Conservation (phyloP, 805 yeast genomes). For the Nakazawaea ernobii region DNA sequence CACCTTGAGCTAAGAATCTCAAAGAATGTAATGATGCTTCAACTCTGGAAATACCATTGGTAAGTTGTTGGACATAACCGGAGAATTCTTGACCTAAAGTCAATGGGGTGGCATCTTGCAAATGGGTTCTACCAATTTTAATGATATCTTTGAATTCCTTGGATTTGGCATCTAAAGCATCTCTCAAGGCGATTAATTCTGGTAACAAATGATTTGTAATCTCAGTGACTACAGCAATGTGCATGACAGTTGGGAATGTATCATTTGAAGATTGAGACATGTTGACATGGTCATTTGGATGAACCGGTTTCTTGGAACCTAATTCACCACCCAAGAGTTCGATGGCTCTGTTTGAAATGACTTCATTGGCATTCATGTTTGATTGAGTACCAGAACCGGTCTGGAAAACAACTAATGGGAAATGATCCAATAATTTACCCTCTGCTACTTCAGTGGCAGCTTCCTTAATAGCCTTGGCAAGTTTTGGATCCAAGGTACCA, state of each 20-base stretch:
- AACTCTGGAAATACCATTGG: conserved; percentile 85
- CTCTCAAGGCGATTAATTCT: conserved; percentile 69
- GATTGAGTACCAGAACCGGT: conserved; percentile 99
- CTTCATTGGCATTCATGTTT: conserved; percentile 99
- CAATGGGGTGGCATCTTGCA: conserved; percentile 98
- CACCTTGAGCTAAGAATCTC: conserved; percentile 92
- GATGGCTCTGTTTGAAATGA: conserved; percentile 96
- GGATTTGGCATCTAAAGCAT: conserved; percentile 69
- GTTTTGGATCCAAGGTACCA: conserved; percentile 75
- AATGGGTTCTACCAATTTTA: conserved; percentile 98
- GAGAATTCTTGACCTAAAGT: conserved; percentile 97
- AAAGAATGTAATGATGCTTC: conserved; percentile 72
- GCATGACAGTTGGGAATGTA: conserved; percentile 99
- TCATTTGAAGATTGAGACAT: conserved; percentile 98
- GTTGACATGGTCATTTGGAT: conserved; percentile 98
- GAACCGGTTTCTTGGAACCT: conserved; percentile 92
- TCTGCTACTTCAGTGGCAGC: conserved; percentile 95
- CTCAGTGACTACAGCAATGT: conserved; percentile 95
- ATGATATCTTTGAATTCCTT: conserved; percentile 85
- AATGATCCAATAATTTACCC: conserved; percentile 88
- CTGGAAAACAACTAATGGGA: conserved; percentile 98
- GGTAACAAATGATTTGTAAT: conserved; percentile 74
- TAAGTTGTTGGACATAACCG: conserved; percentile 91
- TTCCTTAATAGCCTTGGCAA: conserved; percentile 78
- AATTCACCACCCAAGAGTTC: conserved; percentile 88